phyloP scores from a whole-genome alignment of 1,284 basidiomycete genomes.

The Leccinum colubrinum region DNA sequence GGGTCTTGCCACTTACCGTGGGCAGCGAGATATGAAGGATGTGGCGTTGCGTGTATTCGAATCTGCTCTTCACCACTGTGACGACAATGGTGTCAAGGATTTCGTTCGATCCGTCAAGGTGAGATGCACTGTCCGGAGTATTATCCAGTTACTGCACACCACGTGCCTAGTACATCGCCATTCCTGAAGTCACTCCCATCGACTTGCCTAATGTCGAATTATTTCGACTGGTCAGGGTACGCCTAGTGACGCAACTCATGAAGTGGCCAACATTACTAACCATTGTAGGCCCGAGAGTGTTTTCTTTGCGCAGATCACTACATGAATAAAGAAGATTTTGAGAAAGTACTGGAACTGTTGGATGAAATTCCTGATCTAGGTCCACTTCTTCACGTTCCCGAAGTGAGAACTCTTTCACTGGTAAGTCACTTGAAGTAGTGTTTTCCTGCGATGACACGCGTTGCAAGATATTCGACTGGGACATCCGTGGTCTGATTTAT shows the following conservation, averaged over 20 bases:
- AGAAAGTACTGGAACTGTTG: not conserved
- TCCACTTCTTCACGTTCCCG: constrained; percentile 8
- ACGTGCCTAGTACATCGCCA: constrained; percentile 1
- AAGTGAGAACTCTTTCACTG: not conserved
- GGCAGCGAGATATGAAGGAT: not conserved
- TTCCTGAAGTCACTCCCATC: not conserved
- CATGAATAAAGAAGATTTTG: not conserved
- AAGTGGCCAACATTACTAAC: not conserved
- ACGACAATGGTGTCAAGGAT: not conserved
- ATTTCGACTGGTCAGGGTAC: constrained; percentile 1
- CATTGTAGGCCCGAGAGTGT: not conserved
- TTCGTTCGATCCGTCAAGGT: constrained; percentile 9
- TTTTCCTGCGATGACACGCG: not conserved
- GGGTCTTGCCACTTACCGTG: not conserved
- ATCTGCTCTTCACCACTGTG: not conserved
- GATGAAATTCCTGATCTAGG: not conserved
- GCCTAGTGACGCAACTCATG: not conserved
- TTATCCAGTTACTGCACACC: not conserved
- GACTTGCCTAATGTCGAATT: not conserved
- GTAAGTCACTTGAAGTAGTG: not conserved
- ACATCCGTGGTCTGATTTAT: not conserved
- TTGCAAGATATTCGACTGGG: constrained; percentile 12
- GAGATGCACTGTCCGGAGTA: not conserved
- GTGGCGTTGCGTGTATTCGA: not conserved
- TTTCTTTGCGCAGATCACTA: not conserved